These are phyloP conservation scores for Vickermania spadyakhi DNA, from an alignment of 208 protist genomes.

Conservation along the genomic window DNA sequence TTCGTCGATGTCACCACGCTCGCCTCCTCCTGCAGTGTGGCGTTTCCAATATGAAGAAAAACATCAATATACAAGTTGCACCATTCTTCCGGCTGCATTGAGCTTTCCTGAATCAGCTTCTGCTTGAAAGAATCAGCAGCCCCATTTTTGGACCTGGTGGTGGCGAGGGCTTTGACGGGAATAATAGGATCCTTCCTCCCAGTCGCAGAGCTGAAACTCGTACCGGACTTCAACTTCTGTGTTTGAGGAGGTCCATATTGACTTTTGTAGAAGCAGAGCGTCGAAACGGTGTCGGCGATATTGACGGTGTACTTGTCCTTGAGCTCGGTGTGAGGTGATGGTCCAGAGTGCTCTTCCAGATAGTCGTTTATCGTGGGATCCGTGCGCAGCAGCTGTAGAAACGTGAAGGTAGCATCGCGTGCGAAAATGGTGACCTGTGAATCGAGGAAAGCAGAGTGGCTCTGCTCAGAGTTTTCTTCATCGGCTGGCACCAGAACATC, in stretches of 20 bases:
- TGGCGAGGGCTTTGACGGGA: constrained; percentile 50
- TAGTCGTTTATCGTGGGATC: constrained; percentile 34
- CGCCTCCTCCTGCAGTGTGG: constrained; percentile 58
- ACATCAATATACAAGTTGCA: constrained; percentile 79
- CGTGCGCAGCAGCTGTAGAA: constrained; percentile 30
- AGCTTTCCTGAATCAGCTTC: constrained; percentile 55
- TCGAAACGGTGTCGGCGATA: constrained; percentile 72
- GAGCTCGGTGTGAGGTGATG: constrained; percentile 15
- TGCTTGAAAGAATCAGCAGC: constrained; percentile 50
- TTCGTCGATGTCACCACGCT: constrained; percentile 15
- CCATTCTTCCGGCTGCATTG: constrained; percentile 86
- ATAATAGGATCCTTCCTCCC: constrained; percentile 20
- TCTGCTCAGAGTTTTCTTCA: constrained; percentile 27
- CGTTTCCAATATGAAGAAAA: constrained; percentile 75
- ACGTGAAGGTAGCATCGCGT: constrained; percentile 77
- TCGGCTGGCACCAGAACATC: constrained; percentile 65
- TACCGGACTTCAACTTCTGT: constrained; percentile 9
- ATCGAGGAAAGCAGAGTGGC: constrained; percentile 40
- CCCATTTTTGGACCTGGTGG: constrained; percentile 22
- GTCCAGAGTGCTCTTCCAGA: constrained; percentile 43
- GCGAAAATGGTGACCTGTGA: constrained; percentile 83
- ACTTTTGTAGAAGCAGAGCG: constrained; percentile 69
- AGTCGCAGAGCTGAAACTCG: constrained; percentile 1
- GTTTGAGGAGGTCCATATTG: constrained; percentile 17
- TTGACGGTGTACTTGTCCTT: constrained; percentile 62